Evolutionary conservation across 2,329 filamentous ascomycete species (phyloP).

Genomic region (Aureobasidium subglaciale): DNA sequence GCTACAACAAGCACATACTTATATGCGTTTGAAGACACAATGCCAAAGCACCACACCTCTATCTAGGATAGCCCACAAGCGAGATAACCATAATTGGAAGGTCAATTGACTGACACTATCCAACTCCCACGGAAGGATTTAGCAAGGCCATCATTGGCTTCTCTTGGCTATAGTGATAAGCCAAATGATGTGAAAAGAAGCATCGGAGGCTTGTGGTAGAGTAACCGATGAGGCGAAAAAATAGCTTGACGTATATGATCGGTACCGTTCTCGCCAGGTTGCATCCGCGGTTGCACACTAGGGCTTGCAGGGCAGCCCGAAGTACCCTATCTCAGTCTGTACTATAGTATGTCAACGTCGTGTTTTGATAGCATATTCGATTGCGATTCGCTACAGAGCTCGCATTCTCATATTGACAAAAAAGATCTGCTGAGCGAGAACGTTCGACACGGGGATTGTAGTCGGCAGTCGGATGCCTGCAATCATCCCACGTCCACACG

Average conservation of each 20-base stretch:
- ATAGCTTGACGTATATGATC: not conserved
- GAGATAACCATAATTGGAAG: not conserved
- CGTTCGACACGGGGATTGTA: not conserved
- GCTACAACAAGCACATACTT: not conserved
- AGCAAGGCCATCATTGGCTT: not conserved
- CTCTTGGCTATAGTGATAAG: not conserved
- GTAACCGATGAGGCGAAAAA: not conserved
- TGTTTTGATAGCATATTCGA: not conserved
- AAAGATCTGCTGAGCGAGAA: not conserved
- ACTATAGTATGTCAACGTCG: not conserved
- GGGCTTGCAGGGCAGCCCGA: not conserved
- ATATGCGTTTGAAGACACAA: not conserved
- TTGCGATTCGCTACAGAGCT: not conserved
- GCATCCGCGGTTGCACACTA: not conserved
- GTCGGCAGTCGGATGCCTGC: not conserved
- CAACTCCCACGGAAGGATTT: not conserved
- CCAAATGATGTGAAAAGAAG: not conserved
- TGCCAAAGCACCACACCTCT: not conserved
- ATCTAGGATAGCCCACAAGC: not conserved
- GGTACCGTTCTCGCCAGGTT: not conserved
- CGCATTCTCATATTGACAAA: not conserved
- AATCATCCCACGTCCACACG: not conserved
- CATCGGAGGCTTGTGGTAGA: not conserved
- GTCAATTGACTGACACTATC: not conserved
- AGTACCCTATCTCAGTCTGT: not conserved